Conservation (phyloP, 768 basidiomycete species). For the Agrocybe praecox region DNA sequence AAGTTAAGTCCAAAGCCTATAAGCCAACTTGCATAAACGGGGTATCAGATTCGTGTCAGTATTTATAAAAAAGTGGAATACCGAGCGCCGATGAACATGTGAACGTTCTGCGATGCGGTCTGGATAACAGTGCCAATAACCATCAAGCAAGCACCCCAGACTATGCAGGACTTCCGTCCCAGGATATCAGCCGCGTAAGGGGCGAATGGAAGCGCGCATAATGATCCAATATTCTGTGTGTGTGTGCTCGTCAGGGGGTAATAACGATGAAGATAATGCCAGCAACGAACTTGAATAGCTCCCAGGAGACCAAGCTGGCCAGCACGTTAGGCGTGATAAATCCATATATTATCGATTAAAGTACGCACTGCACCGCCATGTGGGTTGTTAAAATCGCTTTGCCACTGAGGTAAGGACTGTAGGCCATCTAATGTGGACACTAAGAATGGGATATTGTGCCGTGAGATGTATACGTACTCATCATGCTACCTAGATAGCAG, state of each 20-base stretch:
- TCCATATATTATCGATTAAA: background rate
- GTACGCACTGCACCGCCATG: conserved; percentile 17
- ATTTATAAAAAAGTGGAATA: background rate
- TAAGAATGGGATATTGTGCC: background rate
- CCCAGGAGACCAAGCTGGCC: conserved; percentile 22
- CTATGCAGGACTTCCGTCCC: conserved; percentile 52
- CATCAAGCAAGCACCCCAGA: conserved; percentile 54
- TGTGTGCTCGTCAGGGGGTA: too few species aligned
- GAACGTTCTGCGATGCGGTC: conserved; percentile 50
- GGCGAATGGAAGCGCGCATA: conserved; percentile 21
- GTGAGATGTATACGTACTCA: conserved; percentile 18
- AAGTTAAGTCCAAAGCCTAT: conserved; percentile 25
- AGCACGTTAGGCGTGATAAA: background rate
- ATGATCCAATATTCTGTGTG: conserved; percentile 23
- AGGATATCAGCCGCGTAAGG: conserved; percentile 43
- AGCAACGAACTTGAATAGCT: conserved; percentile 20
- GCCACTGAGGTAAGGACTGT: conserved; percentile 22
- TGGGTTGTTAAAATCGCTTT: conserved; percentile 18
- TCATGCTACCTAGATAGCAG: conserved; percentile 24
- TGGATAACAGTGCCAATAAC: conserved; percentile 51
- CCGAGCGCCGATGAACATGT: conserved; percentile 62
- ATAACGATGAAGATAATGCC: too few species aligned
- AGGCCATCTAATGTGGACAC: conserved; percentile 19
- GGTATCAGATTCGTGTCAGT: background rate
- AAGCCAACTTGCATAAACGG: conserved; percentile 8